These are phyloP conservation scores for Juglanconis oblonga DNA, from an alignment of 2,329 filamentous ascomycete species.

Conservation along the genomic window DNA sequence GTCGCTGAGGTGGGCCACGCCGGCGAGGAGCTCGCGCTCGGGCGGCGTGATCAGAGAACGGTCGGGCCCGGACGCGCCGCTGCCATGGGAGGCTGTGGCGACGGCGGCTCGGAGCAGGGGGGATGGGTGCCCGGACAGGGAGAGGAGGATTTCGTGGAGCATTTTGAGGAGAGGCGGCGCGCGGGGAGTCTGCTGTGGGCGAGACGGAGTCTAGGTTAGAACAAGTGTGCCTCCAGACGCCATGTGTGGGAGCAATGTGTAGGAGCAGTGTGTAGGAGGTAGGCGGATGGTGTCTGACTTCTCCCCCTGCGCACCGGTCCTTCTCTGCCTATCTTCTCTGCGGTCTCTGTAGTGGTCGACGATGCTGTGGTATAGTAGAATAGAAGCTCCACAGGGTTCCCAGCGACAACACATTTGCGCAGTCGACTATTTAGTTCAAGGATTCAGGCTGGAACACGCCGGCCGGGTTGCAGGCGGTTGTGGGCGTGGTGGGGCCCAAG, in stretches of 20 bases:
- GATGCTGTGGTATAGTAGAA: slow-evolving; percentile 15
- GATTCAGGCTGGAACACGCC: not conserved
- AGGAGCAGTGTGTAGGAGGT: not conserved
- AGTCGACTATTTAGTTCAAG: not conserved
- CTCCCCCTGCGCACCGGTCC: slow-evolving; percentile 9
- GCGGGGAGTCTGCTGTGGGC: not conserved
- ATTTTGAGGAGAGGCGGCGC: slow-evolving; percentile 45
- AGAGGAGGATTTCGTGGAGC: slow-evolving; percentile 98
- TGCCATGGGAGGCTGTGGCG: slow-evolving; percentile 38
- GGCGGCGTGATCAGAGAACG: slow-evolving; percentile 64
- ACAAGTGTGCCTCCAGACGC: not conserved
- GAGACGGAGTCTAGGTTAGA: slow-evolving; percentile 2
- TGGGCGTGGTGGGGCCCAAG: slow-evolving; percentile 1
- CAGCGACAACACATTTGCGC: slow-evolving; percentile 18
- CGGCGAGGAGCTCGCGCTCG: slow-evolving; percentile 77
- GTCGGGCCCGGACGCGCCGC: not conserved
- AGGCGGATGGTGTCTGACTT: slow-evolving; percentile 9
- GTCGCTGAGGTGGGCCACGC: slow-evolving; percentile 73
- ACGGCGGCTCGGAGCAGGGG: slow-evolving; percentile 67
- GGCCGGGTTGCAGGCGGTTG: not conserved
- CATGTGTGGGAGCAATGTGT: not conserved
- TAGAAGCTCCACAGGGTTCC: slow-evolving; percentile 17
- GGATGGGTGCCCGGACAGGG: slow-evolving; percentile 89
- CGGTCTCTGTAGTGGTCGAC: slow-evolving; percentile 11
- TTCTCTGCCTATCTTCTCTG: not conserved